These are phyloP conservation scores for Ophiocordyceps sinensis DNA, from an alignment of 2,329 filamentous ascomycete genomes.

Conservation along the genomic window DNA sequence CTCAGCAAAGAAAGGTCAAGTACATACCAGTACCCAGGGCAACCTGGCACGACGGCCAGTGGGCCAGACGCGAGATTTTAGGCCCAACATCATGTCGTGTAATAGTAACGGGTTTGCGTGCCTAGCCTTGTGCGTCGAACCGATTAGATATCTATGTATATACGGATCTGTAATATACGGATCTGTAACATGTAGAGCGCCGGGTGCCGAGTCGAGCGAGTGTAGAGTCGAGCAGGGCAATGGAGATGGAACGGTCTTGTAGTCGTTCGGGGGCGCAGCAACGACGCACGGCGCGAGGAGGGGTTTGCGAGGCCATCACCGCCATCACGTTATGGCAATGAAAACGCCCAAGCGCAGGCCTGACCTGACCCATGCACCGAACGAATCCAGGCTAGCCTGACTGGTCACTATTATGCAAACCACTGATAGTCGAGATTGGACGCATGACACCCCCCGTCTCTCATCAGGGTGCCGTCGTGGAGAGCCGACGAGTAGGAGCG, in stretches of 20 bases:
- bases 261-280: neutral
- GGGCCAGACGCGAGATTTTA: neutral
- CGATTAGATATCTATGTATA: too few species aligned
- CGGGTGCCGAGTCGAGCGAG: neutral
- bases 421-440: constrained; percentile 2
- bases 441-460: constrained; percentile 7
- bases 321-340: neutral
- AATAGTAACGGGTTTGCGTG: too few species aligned
- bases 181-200: too few species aligned
- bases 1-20: too few species aligned
- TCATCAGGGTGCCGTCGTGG: too few species aligned
- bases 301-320: neutral
- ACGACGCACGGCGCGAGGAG: neutral
- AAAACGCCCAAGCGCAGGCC: neutral
- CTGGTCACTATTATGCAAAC: constrained; percentile 1
- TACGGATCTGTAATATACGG: too few species aligned
- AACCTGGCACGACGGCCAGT: neutral
- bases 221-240: neutral
- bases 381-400: constrained; percentile 1
- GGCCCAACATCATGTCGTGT: neutral
- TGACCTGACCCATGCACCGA: neutral
- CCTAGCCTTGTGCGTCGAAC: too few species aligned
- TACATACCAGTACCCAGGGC: too few species aligned
- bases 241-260: too few species aligned
- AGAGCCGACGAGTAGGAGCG: too few species aligned